A percentile compares a stretch with the other conserved stretches of the same genome.
phyloP scores from a whole-genome alignment of 371 early-diverging fungal species.

The Mortierella sp. region DNA sequence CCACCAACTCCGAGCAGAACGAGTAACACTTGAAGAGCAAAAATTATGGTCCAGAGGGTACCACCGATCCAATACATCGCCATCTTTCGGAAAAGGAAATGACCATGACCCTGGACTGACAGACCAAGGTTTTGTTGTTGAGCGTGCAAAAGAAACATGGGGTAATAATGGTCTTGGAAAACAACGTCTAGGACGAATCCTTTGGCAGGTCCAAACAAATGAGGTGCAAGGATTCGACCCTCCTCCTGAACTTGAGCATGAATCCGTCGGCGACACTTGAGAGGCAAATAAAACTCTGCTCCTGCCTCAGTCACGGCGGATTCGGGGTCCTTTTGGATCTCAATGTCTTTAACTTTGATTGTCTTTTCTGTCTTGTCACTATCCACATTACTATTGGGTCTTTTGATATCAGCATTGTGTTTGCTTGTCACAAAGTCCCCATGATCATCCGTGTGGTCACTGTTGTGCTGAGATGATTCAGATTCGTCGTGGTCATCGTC shows the following conservation, averaged over 20 bases:
- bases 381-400: not conserved
- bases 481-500: slow-evolving; percentile 13
- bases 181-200: slow-evolving; percentile 49
- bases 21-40: slow-evolving; percentile 30
- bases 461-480: slow-evolving; percentile 1
- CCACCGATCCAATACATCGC: slow-evolving; percentile 41
- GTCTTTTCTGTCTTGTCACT: slow-evolving; percentile 18
- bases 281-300: slow-evolving; percentile 45
- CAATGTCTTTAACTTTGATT: not conserved
- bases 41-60: slow-evolving; percentile 18
- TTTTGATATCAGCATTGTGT: not conserved
- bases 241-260: slow-evolving; percentile 40
- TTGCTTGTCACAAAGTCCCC: slow-evolving; percentile 6
- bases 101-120: slow-evolving; percentile 31
- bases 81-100: slow-evolving; percentile 19
- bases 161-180: slow-evolving; percentile 43
- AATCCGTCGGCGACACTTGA: slow-evolving; percentile 45
- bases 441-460: not conserved
- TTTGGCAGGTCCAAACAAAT: slow-evolving; percentile 47
- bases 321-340: too few species aligned
- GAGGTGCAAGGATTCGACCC: slow-evolving; percentile 29
- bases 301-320: slow-evolving; percentile 23
- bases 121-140: slow-evolving; percentile 41
- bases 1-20: slow-evolving; percentile 33
- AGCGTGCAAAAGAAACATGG: slow-evolving; percentile 31